These are phyloP conservation scores for Didymella sp. DNA, from an alignment of 2,329 filamentous ascomycete genomes.

Conservation along the genomic window DNA sequence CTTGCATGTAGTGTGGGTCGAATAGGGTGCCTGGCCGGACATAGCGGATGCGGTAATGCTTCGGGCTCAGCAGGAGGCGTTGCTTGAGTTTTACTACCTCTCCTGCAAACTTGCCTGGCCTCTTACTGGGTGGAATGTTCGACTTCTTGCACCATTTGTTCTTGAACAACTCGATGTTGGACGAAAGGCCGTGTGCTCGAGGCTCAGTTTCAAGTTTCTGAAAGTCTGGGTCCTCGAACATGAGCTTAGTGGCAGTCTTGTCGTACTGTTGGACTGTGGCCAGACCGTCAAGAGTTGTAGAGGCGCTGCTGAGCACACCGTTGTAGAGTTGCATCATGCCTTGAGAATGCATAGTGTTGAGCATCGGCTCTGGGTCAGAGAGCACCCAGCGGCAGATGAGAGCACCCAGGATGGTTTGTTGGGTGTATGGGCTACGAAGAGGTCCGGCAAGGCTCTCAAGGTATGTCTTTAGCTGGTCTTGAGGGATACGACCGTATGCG, in stretches of 20 bases:
- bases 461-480: background rate
- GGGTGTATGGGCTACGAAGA: conserved; percentile 12
- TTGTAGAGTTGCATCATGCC: background rate
- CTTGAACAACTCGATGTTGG: background rate
- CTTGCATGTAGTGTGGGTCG: conserved; percentile 20
- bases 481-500: background rate
- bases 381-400: conserved; percentile 22
- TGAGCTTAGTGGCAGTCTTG: background rate
- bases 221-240: background rate
- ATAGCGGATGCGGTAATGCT: conserved; percentile 21
- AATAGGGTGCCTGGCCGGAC: conserved; percentile 12
- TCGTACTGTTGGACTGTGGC: background rate
- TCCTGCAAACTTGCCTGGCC: background rate
- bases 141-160: background rate
- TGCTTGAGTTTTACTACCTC: conserved; percentile 19
- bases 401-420: conserved; percentile 17
- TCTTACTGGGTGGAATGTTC: background rate
- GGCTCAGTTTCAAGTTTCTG: background rate
- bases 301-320: background rate
- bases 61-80: conserved; percentile 17
- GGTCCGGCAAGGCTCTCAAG: background rate
- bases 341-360: background rate
- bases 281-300: background rate
- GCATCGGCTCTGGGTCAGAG: conserved; percentile 7
- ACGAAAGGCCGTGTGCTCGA: no score